Evolutionary conservation across 331 rosid species (phyloP).

Genomic region (Phaseolus coccineus): DNA sequence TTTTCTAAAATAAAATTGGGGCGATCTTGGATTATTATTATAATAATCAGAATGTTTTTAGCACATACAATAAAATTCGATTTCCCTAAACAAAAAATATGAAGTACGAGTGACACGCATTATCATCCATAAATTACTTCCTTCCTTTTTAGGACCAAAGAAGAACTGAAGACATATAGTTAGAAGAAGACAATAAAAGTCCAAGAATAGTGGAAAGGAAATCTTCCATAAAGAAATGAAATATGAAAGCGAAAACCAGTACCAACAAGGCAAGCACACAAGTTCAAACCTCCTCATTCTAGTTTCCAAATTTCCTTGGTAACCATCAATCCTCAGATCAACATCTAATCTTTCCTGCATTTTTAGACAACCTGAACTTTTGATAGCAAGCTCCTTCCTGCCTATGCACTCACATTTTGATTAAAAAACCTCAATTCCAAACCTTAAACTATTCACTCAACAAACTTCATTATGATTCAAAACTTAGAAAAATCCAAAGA

Average conservation of each 20-base stretch:
- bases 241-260: background rate
- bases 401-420: background rate
- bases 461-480: background rate
- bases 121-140: background rate
- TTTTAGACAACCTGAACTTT: background rate
- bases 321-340: background rate
- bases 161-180: background rate
- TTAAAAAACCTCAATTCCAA: too few relatives aligned
- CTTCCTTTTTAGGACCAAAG: background rate
- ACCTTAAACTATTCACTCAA: background rate
- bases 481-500: background rate
- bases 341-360: background rate
- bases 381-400: background rate
- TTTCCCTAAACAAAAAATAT: conserved; percentile 26
- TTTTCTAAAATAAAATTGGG: conserved; percentile 7
- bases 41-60: background rate
- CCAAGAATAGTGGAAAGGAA: background rate
- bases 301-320: background rate
- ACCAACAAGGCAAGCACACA: background rate
- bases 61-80: background rate
- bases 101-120: background rate
- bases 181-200: background rate
- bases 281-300: background rate
- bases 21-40: background rate
- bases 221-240: background rate